A percentile compares a stretch with the other conserved stretches of the same genome.
Evolutionary conservation across 176 grass and related monocot species (phyloP).

Genomic region (Oryza longistaminata): DNA sequence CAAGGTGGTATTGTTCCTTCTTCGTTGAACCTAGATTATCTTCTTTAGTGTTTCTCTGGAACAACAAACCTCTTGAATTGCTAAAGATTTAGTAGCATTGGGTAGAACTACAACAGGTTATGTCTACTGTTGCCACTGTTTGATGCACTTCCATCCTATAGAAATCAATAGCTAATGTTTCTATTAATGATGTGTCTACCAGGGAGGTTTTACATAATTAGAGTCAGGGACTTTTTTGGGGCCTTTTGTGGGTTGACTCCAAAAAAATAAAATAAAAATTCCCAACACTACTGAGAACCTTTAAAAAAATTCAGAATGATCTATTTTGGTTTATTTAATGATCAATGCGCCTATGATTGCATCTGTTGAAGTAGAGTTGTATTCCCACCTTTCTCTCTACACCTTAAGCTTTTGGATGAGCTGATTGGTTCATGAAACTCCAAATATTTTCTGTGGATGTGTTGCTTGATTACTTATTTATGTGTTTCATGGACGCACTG

Average conservation of each 20-base stretch:
- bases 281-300: background rate
- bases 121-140: background rate
- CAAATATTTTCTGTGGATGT: background rate
- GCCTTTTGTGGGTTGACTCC: background rate
- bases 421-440: background rate
- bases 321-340: background rate
- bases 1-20: background rate
- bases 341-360: background rate
- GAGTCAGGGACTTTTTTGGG: background rate
- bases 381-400: background rate
- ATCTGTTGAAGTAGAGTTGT: background rate
- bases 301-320: background rate
- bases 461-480: background rate
- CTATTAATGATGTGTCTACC: background rate
- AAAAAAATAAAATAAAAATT: background rate
- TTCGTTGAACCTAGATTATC: background rate
- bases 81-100: background rate
- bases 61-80: background rate
- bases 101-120: background rate
- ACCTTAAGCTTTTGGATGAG: background rate
- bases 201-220: background rate
- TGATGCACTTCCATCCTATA: background rate
- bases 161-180: slow-evolving; percentile 6
- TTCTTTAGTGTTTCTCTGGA: background rate
- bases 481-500: background rate